Percentiles rank a stretch among this genome's conserved stretches.
These are phyloP conservation scores for Claviceps sp. DNA, from an alignment of 2,329 filamentous ascomycete genomes.

Conservation along the genomic window DNA sequence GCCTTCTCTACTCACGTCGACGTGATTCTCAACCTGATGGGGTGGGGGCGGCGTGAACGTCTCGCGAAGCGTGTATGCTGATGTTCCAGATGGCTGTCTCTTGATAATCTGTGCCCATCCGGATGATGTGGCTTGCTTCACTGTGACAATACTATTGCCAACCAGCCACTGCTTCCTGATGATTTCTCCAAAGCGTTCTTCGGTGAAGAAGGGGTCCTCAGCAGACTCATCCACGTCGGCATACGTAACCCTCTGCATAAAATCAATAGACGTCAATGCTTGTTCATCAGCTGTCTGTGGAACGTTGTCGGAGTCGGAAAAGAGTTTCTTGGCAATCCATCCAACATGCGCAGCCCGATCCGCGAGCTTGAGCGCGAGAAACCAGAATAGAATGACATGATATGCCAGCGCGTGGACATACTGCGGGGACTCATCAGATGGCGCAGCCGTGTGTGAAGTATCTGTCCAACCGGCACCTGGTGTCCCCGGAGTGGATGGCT, in stretches of 20 bases:
- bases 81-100: conserved; percentile 56
- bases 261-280: conserved; percentile 83
- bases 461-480: conserved; percentile 11
- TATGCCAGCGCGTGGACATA: conserved; percentile 92
- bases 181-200: conserved; percentile 51
- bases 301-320: conserved; percentile 59
- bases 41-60: conserved; percentile 44
- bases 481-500: conserved; percentile 21
- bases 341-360: conserved; percentile 74
- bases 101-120: conserved; percentile 61
- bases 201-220: conserved; percentile 51
- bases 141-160: conserved; percentile 60
- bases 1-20: conserved; percentile 35
- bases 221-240: conserved; percentile 71
- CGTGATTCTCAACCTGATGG: conserved; percentile 37
- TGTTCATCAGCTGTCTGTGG: conserved; percentile 73
- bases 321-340: conserved; percentile 82
- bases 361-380: conserved; percentile 72
- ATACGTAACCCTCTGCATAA: conserved; percentile 81
- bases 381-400: conserved; percentile 96
- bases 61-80: conserved; percentile 45
- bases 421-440: conserved; percentile 66
- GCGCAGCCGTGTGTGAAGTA: conserved; percentile 21
- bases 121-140: conserved; percentile 54
- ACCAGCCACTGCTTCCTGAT: conserved; percentile 57